A percentile compares a stretch with the other conserved stretches of the same genome.
Conservation (phyloP, 2,329 filamentous ascomycete species). For the Monosporascus cannonballus region DNA sequence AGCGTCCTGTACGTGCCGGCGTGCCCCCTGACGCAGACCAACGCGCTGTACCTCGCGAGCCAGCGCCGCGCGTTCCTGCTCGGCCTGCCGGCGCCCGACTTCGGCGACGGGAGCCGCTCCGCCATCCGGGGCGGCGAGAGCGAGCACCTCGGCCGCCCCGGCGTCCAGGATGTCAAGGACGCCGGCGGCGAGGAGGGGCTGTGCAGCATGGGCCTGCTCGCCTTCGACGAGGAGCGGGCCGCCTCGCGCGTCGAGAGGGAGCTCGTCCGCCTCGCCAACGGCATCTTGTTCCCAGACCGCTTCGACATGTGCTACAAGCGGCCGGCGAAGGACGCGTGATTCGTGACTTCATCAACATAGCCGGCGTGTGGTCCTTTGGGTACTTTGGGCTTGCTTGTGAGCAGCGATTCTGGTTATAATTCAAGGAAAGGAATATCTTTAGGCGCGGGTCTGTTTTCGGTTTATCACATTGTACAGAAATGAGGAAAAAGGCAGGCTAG, state of each 20-base stretch:
- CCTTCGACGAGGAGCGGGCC: conserved; percentile 18
- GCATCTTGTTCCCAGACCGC: conserved; percentile 22
- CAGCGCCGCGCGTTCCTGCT: conserved; percentile 65
- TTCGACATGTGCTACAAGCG: conserved; percentile 8
- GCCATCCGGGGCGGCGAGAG: conserved; percentile 46
- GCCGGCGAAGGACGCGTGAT: too few relatives aligned
- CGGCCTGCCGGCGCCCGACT: conserved; percentile 63
- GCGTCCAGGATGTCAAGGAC: conserved; percentile 31
- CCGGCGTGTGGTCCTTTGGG: too few relatives aligned
- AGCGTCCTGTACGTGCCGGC: conserved; percentile 84
- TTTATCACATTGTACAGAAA: too few relatives aligned
- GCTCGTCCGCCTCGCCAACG: conserved; percentile 19
- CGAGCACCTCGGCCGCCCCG: conserved; percentile 42
- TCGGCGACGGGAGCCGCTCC: conserved; percentile 50
- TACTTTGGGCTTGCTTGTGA: too few relatives aligned
- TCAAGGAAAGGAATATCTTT: too few relatives aligned
- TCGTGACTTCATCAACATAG: too few relatives aligned
- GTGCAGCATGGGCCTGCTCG: conserved; percentile 39
- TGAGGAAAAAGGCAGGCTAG: too few relatives aligned
- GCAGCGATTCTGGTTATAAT: too few relatives aligned
- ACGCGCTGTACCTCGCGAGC: conserved; percentile 62
- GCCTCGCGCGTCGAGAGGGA: conserved; percentile 8
- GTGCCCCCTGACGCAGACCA: conserved; percentile 71
- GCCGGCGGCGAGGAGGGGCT: conserved; percentile 29
- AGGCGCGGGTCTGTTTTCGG: too few relatives aligned